phyloP scores from a whole-genome alignment of 1,139 yeast genomes.

The Hemisphaericaspora subhashii region DNA sequence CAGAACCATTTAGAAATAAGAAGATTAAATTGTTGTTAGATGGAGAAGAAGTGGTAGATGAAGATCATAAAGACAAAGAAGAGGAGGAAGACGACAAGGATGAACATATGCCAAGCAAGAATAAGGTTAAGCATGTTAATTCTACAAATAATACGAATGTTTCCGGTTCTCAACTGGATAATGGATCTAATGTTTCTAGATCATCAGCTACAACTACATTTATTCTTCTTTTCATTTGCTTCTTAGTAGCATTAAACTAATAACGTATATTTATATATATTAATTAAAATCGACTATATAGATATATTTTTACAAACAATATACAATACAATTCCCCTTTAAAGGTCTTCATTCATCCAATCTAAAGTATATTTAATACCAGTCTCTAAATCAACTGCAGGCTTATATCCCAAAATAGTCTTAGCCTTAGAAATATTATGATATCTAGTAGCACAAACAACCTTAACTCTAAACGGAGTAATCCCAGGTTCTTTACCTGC shows the following conservation, averaged over 20 bases:
- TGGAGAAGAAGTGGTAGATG: conserved; percentile 5
- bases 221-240: conserved; percentile 3
- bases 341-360: conserved; percentile 76
- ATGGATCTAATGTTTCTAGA: not conserved
- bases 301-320: no score
- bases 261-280: not conserved
- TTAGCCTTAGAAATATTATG: conserved; percentile 92
- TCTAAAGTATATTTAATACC: conserved; percentile 80
- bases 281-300: no score
- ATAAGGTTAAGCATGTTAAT: not conserved
- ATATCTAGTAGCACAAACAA: conserved; percentile 93
- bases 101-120: not conserved
- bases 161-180: not conserved
- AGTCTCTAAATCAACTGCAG: conserved; percentile 75
- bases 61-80: not conserved
- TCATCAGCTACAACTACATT: conserved; percentile 1
- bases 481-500: conserved; percentile 88
- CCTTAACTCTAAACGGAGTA: conserved; percentile 91
- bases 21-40: conserved; percentile 11
- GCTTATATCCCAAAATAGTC: conserved; percentile 70
- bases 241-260: conserved; percentile 4
- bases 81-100: not conserved
- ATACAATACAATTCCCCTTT: conserved; percentile 3
- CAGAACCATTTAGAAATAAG: conserved; percentile 11
- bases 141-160: not conserved